Conservation (phyloP, 495 filamentous ascomycete species). For the Terfezia claveryi region DNA sequence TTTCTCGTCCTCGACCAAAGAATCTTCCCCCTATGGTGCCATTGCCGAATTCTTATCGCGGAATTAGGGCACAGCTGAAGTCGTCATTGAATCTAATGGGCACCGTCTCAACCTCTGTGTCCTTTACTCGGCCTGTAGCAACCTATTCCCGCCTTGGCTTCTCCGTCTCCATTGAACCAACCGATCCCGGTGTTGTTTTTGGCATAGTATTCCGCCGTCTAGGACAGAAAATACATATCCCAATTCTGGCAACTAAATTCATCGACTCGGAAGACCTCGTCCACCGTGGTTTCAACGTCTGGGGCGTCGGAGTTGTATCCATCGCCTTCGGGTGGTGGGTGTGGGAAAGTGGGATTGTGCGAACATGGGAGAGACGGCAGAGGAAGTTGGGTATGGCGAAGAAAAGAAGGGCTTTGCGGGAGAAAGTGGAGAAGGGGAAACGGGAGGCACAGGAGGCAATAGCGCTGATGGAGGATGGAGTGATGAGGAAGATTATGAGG, state of each 20-base stretch:
- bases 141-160: no score
- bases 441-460: slow-evolving; percentile 31
- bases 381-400: slow-evolving; percentile 21
- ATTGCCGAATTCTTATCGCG: no score
- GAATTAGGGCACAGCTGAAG: no score
- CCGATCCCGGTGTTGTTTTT: slow-evolving; percentile 15
- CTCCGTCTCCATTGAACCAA: not conserved
- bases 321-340: not conserved
- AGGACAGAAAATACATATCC: slow-evolving; percentile 20
- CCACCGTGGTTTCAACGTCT: slow-evolving; percentile 26
- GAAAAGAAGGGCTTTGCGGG: slow-evolving; percentile 24
- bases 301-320: slow-evolving; percentile 28
- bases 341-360: slow-evolving; percentile 26
- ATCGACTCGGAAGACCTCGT: slow-evolving; percentile 14
- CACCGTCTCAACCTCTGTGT: no score
- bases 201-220: slow-evolving; percentile 21
- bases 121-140: no score
- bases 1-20: no score
- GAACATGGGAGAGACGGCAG: slow-evolving; percentile 22
- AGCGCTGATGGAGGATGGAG: slow-evolving; percentile 30
- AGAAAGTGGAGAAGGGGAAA: slow-evolving; percentile 24
- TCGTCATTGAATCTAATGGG: no score
- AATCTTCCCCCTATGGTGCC: no score
- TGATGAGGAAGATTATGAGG: slow-evolving; percentile 25
- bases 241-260: slow-evolving; percentile 14